Percentiles rank a stretch among this genome's conserved stretches.
Evolutionary conservation across 192 early-diverging fungal species (phyloP).

Genomic region (Geranomyces variabilis): DNA sequence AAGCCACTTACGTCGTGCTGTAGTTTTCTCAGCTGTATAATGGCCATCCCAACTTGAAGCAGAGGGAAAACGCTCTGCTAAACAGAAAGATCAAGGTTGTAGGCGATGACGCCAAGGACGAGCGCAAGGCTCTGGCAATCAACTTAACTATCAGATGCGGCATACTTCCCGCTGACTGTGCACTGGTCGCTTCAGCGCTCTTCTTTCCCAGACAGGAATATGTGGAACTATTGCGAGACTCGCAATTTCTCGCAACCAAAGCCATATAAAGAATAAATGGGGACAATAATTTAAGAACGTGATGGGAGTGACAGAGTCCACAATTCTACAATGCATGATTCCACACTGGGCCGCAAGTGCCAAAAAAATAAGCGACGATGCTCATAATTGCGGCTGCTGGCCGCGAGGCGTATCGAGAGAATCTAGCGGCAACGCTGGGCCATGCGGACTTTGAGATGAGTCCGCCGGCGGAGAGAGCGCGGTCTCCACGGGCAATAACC

Average conservation of each 20-base stretch:
- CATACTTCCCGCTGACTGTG: conserved; percentile 85
- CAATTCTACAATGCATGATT: too few relatives aligned
- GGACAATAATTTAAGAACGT: too few relatives aligned
- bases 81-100: conserved; percentile 19
- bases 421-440: too few relatives aligned
- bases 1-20: conserved; percentile 74
- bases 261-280: too few relatives aligned
- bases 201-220: conserved; percentile 89
- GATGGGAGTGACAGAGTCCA: too few relatives aligned
- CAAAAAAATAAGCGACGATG: too few relatives aligned
- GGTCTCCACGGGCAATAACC: too few relatives aligned
- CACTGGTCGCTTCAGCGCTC: conserved; percentile 91
- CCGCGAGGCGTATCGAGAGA: too few relatives aligned
- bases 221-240: conserved; percentile 97
- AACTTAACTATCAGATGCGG: conserved; percentile 86
- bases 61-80: conserved; percentile 26
- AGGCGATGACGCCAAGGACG: conserved; percentile 53
- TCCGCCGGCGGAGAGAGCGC: too few relatives aligned
- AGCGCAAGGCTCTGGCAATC: conserved; percentile 68
- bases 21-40: conserved; percentile 85
- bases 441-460: too few relatives aligned
- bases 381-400: too few relatives aligned
- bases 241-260: conserved; percentile 76
- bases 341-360: too few relatives aligned
- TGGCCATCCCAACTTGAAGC: conserved; percentile 44